Percentiles rank a stretch among this genome's conserved stretches.
phyloP scores from a whole-genome alignment of 352 stramenopile genomes.

The Phytophthora colocasiae region DNA sequence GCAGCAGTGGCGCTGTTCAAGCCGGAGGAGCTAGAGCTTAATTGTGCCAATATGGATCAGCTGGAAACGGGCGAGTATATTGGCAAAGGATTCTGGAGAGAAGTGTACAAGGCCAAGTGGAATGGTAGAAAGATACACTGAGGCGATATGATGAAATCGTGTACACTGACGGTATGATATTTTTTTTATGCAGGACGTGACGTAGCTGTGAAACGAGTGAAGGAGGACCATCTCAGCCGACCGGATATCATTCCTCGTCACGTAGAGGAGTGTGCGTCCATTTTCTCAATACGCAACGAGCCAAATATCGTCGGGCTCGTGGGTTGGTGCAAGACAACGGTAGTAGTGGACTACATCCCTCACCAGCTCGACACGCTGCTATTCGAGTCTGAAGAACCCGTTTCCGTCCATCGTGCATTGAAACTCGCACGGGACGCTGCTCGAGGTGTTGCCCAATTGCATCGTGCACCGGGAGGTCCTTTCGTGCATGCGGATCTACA shows the following conservation, averaged over 20 bases:
- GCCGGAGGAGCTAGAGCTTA: slow-evolving; percentile 66
- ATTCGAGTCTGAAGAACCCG: slow-evolving; percentile 49
- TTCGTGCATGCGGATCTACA: slow-evolving; percentile 87
- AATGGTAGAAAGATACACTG: slow-evolving; percentile 47
- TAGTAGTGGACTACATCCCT: slow-evolving; percentile 80
- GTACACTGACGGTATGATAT: not conserved
- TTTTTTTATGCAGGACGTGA: slow-evolving; percentile 44
- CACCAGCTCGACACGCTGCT: slow-evolving; percentile 67
- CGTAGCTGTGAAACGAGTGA: slow-evolving; percentile 75
- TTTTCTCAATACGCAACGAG: slow-evolving; percentile 73
- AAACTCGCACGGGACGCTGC: slow-evolving; percentile 63
- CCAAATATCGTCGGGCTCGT: slow-evolving; percentile 77
- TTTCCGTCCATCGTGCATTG: slow-evolving; percentile 58
- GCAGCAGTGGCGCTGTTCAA: slow-evolving; percentile 61
- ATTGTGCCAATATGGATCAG: slow-evolving; percentile 72
- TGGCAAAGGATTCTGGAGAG: slow-evolving; percentile 73
- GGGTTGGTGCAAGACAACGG: slow-evolving; percentile 79
- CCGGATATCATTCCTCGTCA: slow-evolving; percentile 74
- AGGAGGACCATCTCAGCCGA: slow-evolving; percentile 59
- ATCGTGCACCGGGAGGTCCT: slow-evolving; percentile 65
- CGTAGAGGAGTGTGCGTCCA: slow-evolving; percentile 72
- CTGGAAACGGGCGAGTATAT: slow-evolving; percentile 59
- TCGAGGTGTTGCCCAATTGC: slow-evolving; percentile 68
- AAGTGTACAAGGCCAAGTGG: slow-evolving; percentile 77
- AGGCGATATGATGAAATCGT: too few species aligned